A percentile compares a stretch with the other conserved stretches of the same genome.
These are phyloP conservation scores for Hortaea sp. DNA, from an alignment of 2,329 filamentous ascomycete species.

Conservation along the genomic window DNA sequence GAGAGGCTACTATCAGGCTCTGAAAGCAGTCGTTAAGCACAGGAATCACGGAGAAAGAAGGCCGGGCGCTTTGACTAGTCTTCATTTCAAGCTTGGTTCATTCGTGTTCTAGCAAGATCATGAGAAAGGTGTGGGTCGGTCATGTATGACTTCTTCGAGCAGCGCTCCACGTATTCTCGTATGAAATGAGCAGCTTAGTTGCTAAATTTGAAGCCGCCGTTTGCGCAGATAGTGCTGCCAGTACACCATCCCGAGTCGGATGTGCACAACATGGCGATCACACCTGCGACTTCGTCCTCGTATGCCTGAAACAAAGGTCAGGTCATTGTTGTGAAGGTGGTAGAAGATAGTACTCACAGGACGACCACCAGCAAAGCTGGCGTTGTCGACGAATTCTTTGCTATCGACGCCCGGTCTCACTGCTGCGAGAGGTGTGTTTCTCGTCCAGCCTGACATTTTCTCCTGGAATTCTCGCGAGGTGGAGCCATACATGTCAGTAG, in stretches of 20 bases:
- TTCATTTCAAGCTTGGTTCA: too few species aligned
- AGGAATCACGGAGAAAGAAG: too few species aligned
- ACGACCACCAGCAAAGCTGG: slow-evolving; percentile 42
- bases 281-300: slow-evolving; percentile 61
- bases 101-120: too few species aligned
- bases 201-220: slow-evolving; percentile 61
- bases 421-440: slow-evolving; percentile 54
- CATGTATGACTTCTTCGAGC: too few species aligned
- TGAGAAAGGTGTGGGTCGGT: too few species aligned
- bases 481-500: slow-evolving; percentile 44
- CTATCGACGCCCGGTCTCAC: slow-evolving; percentile 53
- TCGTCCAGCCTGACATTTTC: slow-evolving; percentile 49
- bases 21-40: too few species aligned
- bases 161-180: too few species aligned
- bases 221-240: slow-evolving; percentile 68
- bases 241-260: slow-evolving; percentile 65
- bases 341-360: slow-evolving; percentile 24
- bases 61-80: too few species aligned
- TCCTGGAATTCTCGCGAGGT: slow-evolving; percentile 49
- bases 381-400: slow-evolving; percentile 41
- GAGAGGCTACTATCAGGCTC: slow-evolving; percentile 15
- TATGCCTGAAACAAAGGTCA: slow-evolving; percentile 38
- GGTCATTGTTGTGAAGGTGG: slow-evolving; percentile 4
- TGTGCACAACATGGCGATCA: slow-evolving; percentile 66
- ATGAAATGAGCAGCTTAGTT: not conserved